Evolutionary conservation across 2,329 filamentous ascomycete species (phyloP), one percentile per base, ranked within the genome.

Genomic region (Arachnomyces sp.): DNA sequence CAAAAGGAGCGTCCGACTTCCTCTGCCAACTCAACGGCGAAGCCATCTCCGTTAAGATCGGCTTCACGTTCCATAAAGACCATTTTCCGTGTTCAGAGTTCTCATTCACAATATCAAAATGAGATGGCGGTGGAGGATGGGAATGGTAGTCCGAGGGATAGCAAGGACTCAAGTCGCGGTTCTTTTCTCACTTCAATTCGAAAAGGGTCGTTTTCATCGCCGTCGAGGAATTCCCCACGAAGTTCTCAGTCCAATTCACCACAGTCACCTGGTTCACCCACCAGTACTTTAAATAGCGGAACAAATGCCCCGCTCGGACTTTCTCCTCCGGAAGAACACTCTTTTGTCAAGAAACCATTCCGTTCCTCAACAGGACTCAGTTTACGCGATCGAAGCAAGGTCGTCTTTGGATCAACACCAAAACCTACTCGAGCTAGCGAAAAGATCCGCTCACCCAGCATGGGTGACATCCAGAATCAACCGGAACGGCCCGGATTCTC

Each of bases 221-320:
- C 63, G 3, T 50, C 45, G 7, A 53, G 56, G 14, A 59, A 54
- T 32, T 60, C 65, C 2, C 60, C 62, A 31, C 53, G 52, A 21
- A 59, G 57, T 2, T 64, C 63, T 6, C 56, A 55, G 8, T 55
- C 57, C 16, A 56, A 59, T 43, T 60, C 60, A 2, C 63, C 64
- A 7, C 57, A 61, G 28, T 58, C 59, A 8, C 55, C 61, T 12
- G 46, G 14, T 9, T 66, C 62, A 4, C 59, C 62, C 14, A 50
- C 51, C 28, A 61, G 56, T 44, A 65, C 51, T 7, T 17, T 44
- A 28, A 50, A 56, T 13, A 56, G 52, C 28, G 46, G 51, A 28
- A 40, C 50, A 3, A 29, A 30, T 8, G 25, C 35, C 15, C 31
- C 44, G 12, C 42, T 43, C 8, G 42, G 14, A 40, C 44, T 42